These are phyloP conservation scores for Anacardium occidentale DNA, from an alignment of 345 rosid species.

Conservation along the genomic window DNA sequence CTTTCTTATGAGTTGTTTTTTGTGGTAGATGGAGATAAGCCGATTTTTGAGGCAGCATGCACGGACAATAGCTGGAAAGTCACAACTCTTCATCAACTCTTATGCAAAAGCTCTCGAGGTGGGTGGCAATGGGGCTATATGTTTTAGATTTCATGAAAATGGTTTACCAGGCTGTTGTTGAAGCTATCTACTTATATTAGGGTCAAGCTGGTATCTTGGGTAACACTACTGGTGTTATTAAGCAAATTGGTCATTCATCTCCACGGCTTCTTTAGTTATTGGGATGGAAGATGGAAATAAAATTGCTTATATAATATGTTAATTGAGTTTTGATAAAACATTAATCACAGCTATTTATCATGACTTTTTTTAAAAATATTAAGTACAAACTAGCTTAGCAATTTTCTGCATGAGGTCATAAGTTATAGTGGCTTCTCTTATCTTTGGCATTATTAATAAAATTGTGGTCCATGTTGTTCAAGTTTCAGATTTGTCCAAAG, in stretches of 20 bases:
- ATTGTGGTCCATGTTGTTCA: background rate
- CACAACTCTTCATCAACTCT: constrained; percentile 92
- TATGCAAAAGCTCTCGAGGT: constrained; percentile 99
- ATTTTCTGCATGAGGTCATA: background rate
- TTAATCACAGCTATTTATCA: background rate
- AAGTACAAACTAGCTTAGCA: background rate
- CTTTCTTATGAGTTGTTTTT: constrained; percentile 20
- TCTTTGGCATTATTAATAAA: background rate
- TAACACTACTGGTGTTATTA: background rate
- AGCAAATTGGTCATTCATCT: background rate
- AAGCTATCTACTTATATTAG: background rate
- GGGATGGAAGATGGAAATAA: too few relatives aligned
- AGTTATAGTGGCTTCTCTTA: background rate
- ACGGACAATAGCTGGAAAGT: constrained; percentile 90
- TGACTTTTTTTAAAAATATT: background rate
- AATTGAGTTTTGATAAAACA: background rate
- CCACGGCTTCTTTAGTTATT: too few relatives aligned
- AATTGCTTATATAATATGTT: background rate
- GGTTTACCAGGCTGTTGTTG: background rate
- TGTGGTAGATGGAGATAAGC: constrained; percentile 92
- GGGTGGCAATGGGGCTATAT: constrained; percentile 18
- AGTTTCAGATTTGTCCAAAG: too few relatives aligned
- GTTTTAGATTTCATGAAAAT: constrained; percentile 8
- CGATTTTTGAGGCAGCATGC: constrained; percentile 91
- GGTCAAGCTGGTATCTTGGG: background rate